Base-by-base conservation (phyloP, 1,139 yeast species). In the Geotrichum candidum region DNA sequence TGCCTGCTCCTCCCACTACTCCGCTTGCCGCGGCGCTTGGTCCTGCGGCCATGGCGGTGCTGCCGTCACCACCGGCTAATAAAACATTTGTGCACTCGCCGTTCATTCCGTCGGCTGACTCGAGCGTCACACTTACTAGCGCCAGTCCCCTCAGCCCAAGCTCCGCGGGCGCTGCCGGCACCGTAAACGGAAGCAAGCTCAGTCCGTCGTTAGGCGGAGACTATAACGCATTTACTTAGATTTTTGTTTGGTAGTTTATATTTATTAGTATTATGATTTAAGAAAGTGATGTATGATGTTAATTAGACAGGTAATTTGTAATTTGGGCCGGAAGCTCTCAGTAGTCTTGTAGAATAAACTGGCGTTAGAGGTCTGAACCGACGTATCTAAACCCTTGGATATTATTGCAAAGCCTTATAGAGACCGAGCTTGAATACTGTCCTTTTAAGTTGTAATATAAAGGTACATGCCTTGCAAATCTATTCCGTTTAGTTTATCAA, bases 1-100 rank as follows among this genome's bases (percentile, higher is more conserved):
- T 57, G 13, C 51, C 58, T n/a, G 57, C 63, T 5, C 63, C 63
- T 0, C 66, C 68, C 11, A 72, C 78, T 3, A 75, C 78, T 1
- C 78, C 78, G 1, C 66, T 75, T 25, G 74, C 73, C 1, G 78
- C 78, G 0, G 74, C 72, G 2, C 67, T 75, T 18, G 78, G 78
- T 0, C 71, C 76, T 3, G 77, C 78, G 3, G 78, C 77, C 1
- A 74, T 74, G 64, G 76, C 76, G 0, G 73, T 75, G 15, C 65
- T 72, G 61, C 69, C 70, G 6, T 69, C 70, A 5, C 65, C 65
- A 3, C 64, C 65, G 9, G 58, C 59, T 25, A 64, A 63, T 48
- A 64, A 64, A 54, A 56, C 61, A n/a, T 65, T 65, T 50, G 61
- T 65, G 10, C 66, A 66, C n/a, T 65, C 68, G 11, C 61, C 63